Evolutionary conservation across 164 flowering plant species (phyloP).

Genomic region (Umbellularia californica): DNA sequence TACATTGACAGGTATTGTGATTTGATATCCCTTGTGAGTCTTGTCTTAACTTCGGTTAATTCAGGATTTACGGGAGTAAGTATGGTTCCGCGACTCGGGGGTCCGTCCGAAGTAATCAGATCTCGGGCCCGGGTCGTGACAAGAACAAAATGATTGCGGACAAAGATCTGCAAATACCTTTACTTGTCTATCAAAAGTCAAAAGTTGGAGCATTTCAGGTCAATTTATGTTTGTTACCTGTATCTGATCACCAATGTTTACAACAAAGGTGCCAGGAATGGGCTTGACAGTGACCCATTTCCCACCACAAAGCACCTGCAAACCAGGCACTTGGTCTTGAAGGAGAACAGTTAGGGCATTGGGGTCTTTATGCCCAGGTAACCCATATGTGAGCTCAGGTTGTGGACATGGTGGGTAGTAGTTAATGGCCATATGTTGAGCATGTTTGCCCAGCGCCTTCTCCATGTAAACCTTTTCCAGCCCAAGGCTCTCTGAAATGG

Average conservation of each 20-base stretch:
- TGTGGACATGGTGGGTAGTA: slow-evolving; percentile 19
- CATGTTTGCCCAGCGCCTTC: slow-evolving; percentile 62
- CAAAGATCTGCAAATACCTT: not conserved
- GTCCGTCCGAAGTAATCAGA: no score
- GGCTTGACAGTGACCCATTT: slow-evolving; percentile 69
- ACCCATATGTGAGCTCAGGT: slow-evolving; percentile 14
- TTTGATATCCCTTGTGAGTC: no score
- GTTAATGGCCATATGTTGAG: slow-evolving; percentile 49
- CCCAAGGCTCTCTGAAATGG: slow-evolving; percentile 73
- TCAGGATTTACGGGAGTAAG: no score
- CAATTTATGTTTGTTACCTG: slow-evolving; percentile 36
- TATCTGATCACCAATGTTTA: slow-evolving; percentile 80
- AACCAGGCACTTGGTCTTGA: slow-evolving; percentile 65
- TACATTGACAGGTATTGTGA: no score
- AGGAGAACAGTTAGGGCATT: slow-evolving; percentile 33
- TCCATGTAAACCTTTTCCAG: slow-evolving; percentile 49
- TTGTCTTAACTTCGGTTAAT: no score
- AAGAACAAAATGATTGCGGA: not conserved
- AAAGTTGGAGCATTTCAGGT: not conserved
- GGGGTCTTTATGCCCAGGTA: slow-evolving; percentile 18
- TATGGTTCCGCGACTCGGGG: no score
- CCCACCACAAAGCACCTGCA: slow-evolving; percentile 63
- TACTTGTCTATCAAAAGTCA: no score
- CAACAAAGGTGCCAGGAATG: slow-evolving; percentile 57
- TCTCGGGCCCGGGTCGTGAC: no score